Evolutionary conservation across 805 yeast species (phyloP).

Genomic region (Metschnikowia corniflorae): DNA sequence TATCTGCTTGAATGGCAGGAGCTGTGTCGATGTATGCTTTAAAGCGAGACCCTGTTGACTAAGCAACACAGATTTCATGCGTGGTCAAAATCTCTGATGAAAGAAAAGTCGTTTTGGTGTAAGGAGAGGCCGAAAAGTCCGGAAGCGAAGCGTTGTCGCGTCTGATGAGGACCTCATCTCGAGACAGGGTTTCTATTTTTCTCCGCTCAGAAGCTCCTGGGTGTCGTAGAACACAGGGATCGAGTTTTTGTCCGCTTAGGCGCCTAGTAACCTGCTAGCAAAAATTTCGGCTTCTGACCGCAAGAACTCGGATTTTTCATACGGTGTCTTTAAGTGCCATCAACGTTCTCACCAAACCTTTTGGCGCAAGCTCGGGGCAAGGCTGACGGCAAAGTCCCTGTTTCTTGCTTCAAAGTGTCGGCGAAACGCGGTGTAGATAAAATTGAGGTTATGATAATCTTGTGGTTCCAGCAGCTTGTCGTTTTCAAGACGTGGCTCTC

Average conservation of each 20-base stretch:
- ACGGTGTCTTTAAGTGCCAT: conserved; percentile 3
- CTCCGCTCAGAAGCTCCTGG: conserved; percentile 20
- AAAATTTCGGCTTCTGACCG: conserved; percentile 25
- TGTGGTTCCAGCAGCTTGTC: conserved; percentile 14
- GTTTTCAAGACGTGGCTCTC: conserved; percentile 9
- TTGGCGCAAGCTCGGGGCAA: conserved; percentile 5
- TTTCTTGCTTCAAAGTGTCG: conserved; percentile 32
- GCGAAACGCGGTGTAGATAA: conserved; percentile 29
- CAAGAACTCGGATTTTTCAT: conserved; percentile 20
- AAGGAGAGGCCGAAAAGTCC: conserved; percentile 31
- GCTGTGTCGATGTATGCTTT: too few relatives aligned
- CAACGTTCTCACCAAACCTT: not conserved
- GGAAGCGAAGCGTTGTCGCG: conserved; percentile 38
- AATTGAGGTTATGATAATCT: conserved; percentile 32
- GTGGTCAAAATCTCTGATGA: too few relatives aligned
- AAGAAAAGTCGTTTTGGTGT: too few relatives aligned
- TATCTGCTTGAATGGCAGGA: too few relatives aligned
- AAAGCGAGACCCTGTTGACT: too few relatives aligned
- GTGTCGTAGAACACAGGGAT: conserved; percentile 20
- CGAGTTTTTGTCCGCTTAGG: conserved; percentile 18
- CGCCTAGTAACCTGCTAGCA: conserved; percentile 23
- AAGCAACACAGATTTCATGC: too few relatives aligned
- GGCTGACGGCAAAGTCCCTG: conserved; percentile 25
- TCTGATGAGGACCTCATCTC: conserved; percentile 28
- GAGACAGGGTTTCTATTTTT: conserved; percentile 2